Percentiles rank a stretch among this genome's conserved stretches.
Conservation (phyloP, 2,329 filamentous ascomycete genomes). For the Gaeumannomyces sp. region DNA sequence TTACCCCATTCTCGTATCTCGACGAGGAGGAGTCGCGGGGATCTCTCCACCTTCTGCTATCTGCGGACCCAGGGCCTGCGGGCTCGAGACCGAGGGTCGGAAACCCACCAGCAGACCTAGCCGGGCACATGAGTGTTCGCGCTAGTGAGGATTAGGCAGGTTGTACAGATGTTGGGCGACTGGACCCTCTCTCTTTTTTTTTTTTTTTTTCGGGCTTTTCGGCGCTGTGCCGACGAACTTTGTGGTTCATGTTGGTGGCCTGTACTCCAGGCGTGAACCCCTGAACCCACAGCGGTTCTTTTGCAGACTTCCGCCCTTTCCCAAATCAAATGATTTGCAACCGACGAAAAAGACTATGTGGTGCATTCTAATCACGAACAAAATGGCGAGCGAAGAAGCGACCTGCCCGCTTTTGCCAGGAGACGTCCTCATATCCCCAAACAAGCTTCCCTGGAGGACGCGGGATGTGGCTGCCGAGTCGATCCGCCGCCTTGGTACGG, state of each 20-base stretch:
- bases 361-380: too few species aligned
- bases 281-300: too few species aligned
- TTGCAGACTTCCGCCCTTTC: too few species aligned
- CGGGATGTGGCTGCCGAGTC: not conserved
- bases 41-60: not conserved
- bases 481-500: not conserved
- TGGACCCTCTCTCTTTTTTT: not conserved
- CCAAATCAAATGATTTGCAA: too few species aligned
- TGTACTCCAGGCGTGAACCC: too few species aligned
- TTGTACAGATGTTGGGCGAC: not conserved
- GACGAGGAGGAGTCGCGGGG: not conserved
- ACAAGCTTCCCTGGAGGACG: not conserved
- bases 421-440: not conserved
- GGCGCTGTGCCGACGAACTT: not conserved
- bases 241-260: not conserved
- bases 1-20: not conserved
- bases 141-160: not conserved
- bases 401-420: not conserved
- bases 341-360: not conserved
- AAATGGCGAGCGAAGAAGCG: not conserved
- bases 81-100: not conserved
- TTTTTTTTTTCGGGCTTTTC: not conserved
- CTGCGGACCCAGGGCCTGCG: not conserved
- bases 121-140: not conserved
- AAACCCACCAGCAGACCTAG: not conserved